A percentile compares a stretch with the other conserved stretches of the same genome.
Conservation (phyloP, 768 basidiomycete genomes). For the Hygrocybe punicea region DNA sequence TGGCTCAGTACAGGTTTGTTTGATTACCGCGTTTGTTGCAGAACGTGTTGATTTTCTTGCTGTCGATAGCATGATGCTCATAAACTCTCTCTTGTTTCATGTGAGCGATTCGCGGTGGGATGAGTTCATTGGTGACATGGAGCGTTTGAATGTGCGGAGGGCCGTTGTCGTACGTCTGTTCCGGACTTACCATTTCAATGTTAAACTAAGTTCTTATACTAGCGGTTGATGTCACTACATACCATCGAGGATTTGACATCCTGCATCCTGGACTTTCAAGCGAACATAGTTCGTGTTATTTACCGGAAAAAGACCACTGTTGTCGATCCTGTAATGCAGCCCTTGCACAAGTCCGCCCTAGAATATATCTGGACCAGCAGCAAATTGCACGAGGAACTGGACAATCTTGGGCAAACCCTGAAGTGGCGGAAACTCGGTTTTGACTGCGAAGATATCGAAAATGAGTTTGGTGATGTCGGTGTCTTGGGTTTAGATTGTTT, state of each 20-base stretch:
- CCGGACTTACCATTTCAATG: neutral
- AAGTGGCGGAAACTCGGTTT: conserved; percentile 84
- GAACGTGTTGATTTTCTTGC: conserved; percentile 4
- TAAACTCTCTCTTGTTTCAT: conserved; percentile 79
- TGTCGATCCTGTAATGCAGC: conserved; percentile 66
- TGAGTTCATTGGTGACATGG: conserved; percentile 70
- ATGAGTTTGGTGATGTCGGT: conserved; percentile 77
- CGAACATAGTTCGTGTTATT: conserved; percentile 73
- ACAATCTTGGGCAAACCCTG: conserved; percentile 45
- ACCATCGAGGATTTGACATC: conserved; percentile 79
- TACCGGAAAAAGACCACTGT: conserved; percentile 78
- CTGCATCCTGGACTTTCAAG: conserved; percentile 83
- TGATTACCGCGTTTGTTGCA: neutral
- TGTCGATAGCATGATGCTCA: conserved; percentile 71
- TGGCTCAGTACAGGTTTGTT: conserved; percentile 74
- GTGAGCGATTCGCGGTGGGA: conserved; percentile 78
- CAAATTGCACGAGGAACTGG: conserved; percentile 50
- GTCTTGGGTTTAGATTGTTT: conserved; percentile 80
- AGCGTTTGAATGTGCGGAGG: conserved; percentile 72
- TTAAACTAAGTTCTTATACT: conserved; percentile 1
- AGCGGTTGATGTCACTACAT: conserved; percentile 83
- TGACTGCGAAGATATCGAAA: conserved; percentile 64
- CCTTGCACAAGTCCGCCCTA: conserved; percentile 53
- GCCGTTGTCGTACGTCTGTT: conserved; percentile 67
- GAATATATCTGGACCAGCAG: conserved; percentile 67